A percentile compares a stretch with the other conserved stretches of the same genome.
Evolutionary conservation across 371 early-diverging fungal species (phyloP).

Genomic region (Umbelopsis sp.): DNA sequence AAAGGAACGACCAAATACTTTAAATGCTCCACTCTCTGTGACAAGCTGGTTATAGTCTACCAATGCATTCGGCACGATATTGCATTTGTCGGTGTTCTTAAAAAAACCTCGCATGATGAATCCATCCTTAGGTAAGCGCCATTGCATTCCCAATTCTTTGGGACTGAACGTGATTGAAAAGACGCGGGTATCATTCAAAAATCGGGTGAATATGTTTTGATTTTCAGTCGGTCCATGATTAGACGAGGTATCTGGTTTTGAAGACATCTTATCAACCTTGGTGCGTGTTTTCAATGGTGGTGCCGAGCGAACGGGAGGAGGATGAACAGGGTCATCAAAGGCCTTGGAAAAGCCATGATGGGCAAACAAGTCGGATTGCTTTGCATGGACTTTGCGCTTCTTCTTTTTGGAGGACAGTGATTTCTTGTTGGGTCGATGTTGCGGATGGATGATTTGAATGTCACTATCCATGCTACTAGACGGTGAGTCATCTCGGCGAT

Average conservation of each 20-base stretch:
- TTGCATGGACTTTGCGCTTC: neutral
- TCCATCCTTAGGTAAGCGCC: neutral
- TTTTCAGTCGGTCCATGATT: neutral
- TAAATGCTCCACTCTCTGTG: neutral
- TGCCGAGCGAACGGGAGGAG: too few species aligned
- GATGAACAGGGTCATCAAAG: too few species aligned
- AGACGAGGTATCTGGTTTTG: neutral
- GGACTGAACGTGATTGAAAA: neutral
- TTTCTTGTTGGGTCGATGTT: neutral
- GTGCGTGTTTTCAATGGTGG: too few species aligned
- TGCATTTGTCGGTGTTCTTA: neutral
- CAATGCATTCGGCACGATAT: neutral
- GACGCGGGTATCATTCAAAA: slow-evolving; percentile 9
- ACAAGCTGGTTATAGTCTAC: neutral
- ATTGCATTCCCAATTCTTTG: neutral
- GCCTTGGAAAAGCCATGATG: slow-evolving; percentile 8
- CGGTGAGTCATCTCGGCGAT: neutral
- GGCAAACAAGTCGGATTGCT: neutral
- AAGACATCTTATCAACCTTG: neutral
- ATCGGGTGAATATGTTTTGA: neutral
- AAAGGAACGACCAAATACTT: neutral
- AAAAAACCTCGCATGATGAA: slow-evolving; percentile 3
- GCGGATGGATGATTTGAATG: slow-evolving; percentile 5
- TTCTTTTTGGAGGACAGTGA: neutral
- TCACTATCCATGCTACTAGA: neutral